These are phyloP conservation scores for Crithidia mellificae DNA, from an alignment of 208 protist species.

Conservation along the genomic window DNA sequence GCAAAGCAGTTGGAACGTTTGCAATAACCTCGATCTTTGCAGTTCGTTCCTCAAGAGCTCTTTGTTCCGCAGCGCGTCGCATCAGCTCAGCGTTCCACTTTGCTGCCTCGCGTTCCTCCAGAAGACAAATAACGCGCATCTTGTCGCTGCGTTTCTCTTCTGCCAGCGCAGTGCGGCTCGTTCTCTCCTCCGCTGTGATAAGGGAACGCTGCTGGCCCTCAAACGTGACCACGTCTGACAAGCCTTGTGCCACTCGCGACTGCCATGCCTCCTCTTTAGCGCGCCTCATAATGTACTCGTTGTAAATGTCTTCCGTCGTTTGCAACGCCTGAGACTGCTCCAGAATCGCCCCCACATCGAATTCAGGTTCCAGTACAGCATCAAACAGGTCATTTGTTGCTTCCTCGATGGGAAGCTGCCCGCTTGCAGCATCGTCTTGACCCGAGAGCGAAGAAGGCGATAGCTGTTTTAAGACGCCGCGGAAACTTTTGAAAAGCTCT, in stretches of 20 bases:
- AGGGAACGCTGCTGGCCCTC: conserved; percentile 39
- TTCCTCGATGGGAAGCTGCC: neutral
- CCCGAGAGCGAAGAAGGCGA: conserved; percentile 6
- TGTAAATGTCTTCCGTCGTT: conserved; percentile 42
- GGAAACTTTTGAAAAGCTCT: conserved; percentile 55
- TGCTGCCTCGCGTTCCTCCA: conserved; percentile 27
- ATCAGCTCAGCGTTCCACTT: conserved; percentile 54
- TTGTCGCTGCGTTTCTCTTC: conserved; percentile 42
- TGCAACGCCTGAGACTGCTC: conserved; percentile 39
- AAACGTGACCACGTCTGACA: conserved; percentile 54
- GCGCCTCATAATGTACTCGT: conserved; percentile 41
- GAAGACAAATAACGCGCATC: conserved; percentile 20
- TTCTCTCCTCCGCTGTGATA: conserved; percentile 46
- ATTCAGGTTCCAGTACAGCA: conserved; percentile 8
- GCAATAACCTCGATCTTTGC: conserved; percentile 5
- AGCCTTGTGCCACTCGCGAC: conserved; percentile 49
- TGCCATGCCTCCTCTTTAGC: conserved; percentile 68
- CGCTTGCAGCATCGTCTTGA: neutral
- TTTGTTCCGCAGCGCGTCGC: conserved; percentile 43
- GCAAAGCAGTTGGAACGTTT: conserved; percentile 14
- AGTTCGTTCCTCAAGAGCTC: neutral
- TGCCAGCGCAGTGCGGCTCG: conserved; percentile 17
- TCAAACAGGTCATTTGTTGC: neutral
- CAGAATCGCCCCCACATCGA: conserved; percentile 25
- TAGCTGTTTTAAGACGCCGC: conserved; percentile 6